A percentile compares a stretch with the other conserved stretches of the same genome.
These are phyloP conservation scores for Daldinia grandis DNA, from an alignment of 495 filamentous ascomycete genomes.

Conservation along the genomic window DNA sequence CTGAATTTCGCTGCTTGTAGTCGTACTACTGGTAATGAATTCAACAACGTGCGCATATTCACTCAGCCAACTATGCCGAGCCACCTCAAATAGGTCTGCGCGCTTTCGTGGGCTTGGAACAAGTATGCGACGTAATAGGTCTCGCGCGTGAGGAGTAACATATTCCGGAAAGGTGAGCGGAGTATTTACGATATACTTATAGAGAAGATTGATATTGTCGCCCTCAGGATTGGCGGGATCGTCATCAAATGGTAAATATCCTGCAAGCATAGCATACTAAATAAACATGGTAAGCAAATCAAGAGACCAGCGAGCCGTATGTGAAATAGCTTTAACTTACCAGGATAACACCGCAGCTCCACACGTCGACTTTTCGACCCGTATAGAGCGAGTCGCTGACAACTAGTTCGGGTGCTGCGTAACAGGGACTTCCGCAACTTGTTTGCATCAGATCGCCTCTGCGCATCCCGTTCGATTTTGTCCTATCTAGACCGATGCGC, in stretches of 20 bases:
- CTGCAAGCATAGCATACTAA: slow-evolving; percentile 98
- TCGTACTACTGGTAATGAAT: slow-evolving; percentile 95
- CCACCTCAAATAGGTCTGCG: slow-evolving; percentile 96
- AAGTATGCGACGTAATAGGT: slow-evolving; percentile 89
- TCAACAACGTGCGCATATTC: slow-evolving; percentile 95
- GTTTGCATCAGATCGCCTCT: slow-evolving; percentile 83
- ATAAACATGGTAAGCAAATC: slow-evolving; percentile 50
- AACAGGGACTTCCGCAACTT: slow-evolving; percentile 88
- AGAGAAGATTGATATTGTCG: slow-evolving; percentile 98
- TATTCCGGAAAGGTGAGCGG: slow-evolving; percentile 99
- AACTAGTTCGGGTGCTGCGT: slow-evolving; percentile 95
- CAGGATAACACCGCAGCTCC: slow-evolving; percentile 98
- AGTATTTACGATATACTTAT: slow-evolving; percentile 99
- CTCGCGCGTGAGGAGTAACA: slow-evolving; percentile 94
- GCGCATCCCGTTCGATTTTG: slow-evolving; percentile 63
- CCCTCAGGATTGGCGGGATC: slow-evolving; percentile 98
- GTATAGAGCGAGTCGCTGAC: slow-evolving; percentile 98
- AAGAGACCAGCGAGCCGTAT: slow-evolving; percentile 22
- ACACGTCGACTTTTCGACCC: slow-evolving; percentile 96
- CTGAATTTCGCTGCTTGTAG: slow-evolving; percentile 83
- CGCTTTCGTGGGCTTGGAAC: slow-evolving; percentile 96
- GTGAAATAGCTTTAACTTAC: slow-evolving; percentile 63
- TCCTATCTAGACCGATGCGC: slow-evolving; percentile 73
- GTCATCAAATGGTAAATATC: slow-evolving; percentile 98
- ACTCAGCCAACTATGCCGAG: slow-evolving; percentile 96